Percentiles rank a stretch among this genome's conserved stretches.
Evolutionary conservation across 148 eudicot genomes (phyloP).

Genomic region (Rhododendron griersonianum): DNA sequence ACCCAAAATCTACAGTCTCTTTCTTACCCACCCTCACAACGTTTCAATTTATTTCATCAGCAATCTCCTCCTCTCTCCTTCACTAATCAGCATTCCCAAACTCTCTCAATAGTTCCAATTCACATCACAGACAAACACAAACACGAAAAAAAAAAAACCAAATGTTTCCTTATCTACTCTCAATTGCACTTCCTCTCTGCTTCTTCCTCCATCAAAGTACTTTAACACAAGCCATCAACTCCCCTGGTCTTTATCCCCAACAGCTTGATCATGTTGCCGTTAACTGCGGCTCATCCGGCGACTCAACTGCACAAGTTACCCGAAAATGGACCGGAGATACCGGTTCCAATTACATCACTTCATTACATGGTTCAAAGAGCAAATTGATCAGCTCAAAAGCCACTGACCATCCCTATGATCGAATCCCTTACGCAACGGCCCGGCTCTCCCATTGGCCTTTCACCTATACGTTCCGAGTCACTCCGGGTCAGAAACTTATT

Average conservation of each 20-base stretch:
- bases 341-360: neutral
- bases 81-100: neutral
- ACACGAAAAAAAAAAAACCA: too few species aligned
- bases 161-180: neutral
- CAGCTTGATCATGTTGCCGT: conserved; percentile 11
- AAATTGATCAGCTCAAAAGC: neutral
- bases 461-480: too few species aligned
- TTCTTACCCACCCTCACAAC: neutral
- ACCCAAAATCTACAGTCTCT: neutral
- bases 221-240: neutral
- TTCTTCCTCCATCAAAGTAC: neutral
- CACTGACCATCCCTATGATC: too few species aligned
- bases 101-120: neutral
- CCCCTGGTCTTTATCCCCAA: neutral
- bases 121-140: neutral
- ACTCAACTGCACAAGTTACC: conserved; percentile 12
- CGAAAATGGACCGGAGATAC: conserved; percentile 21
- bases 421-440: too few species aligned
- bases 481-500: too few species aligned
- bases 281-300: conserved; percentile 18
- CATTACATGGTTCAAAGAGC: conserved; percentile 1
- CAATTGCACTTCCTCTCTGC: neutral
- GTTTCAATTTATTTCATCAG: neutral
- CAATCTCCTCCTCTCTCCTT: neutral
- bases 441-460: too few species aligned